Percentiles rank a stretch among this genome's conserved stretches.
Conservation (phyloP, 1,139 yeast genomes). For the Geotrichum candidum region DNA sequence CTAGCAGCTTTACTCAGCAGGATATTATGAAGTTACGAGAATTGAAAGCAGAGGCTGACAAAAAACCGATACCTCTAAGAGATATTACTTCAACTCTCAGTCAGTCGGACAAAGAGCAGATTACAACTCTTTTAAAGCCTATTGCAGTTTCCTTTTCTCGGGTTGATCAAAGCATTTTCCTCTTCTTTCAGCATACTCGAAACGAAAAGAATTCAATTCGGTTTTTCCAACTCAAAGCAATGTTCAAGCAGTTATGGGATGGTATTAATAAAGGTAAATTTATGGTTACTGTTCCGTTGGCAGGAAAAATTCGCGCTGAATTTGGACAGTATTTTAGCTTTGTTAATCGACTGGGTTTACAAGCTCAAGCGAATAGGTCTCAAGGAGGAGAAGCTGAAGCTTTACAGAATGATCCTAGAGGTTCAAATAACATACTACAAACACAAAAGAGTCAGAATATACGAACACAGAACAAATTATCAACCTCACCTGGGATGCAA, state of each 20-base stretch:
- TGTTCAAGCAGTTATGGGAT: conserved; percentile 4
- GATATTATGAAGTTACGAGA: conserved; percentile 5
- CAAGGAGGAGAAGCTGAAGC: not conserved
- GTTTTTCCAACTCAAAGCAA: conserved; percentile 4
- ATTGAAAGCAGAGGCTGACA: conserved; percentile 6
- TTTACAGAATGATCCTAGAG: not conserved
- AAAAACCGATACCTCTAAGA: not conserved
- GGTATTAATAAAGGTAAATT: conserved; percentile 1
- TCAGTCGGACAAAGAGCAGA: not conserved
- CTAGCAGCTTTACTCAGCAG: not conserved
- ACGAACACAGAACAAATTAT: not conserved
- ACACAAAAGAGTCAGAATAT: not conserved
- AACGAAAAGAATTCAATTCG: conserved; percentile 3
- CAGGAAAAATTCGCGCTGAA: not conserved
- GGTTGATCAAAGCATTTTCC: conserved; percentile 5
- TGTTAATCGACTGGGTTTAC: not conserved
- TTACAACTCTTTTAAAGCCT: conserved; percentile 1
- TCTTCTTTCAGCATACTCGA: not conserved
- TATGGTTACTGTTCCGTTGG: not conserved
- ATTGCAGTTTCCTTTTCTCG: not conserved
- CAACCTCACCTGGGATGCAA: not conserved
- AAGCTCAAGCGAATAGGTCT: not conserved
- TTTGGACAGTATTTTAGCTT: conserved; percentile 3
- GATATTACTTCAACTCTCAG: not conserved
- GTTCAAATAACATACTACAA: not conserved